Evolutionary conservation across 768 basidiomycete species (phyloP).

Genomic region (Podaxis carcinomalis): DNA sequence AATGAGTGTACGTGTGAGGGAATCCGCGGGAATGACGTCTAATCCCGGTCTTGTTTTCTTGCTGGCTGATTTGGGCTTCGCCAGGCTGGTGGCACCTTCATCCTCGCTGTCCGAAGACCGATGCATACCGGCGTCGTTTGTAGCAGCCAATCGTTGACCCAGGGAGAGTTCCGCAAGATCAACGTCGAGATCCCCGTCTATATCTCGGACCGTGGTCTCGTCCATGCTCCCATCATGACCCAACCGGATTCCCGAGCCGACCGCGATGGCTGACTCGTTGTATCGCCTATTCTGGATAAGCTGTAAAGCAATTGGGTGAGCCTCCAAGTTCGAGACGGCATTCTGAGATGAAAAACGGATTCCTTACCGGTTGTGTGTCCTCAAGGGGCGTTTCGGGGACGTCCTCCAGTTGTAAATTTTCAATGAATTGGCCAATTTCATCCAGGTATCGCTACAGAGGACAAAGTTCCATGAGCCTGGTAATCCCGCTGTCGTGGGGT

Average conservation of each 20-base stretch:
- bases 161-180: conserved; percentile 89
- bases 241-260: conserved; percentile 63
- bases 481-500: background rate
- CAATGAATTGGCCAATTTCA: conserved; percentile 47
- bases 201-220: conserved; percentile 39
- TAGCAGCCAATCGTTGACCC: conserved; percentile 81
- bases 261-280: conserved; percentile 56
- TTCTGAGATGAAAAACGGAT: background rate
- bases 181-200: conserved; percentile 72
- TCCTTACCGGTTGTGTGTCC: conserved; percentile 14
- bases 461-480: conserved; percentile 11
- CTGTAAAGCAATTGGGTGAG: conserved; percentile 22
- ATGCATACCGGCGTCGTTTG: conserved; percentile 48
- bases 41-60: conserved; percentile 28
- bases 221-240: conserved; percentile 57
- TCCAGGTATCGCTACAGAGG: conserved; percentile 48
- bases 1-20: conserved; percentile 89
- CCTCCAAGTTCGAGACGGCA: background rate
- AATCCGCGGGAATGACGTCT: conserved; percentile 68
- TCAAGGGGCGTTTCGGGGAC: conserved; percentile 17
- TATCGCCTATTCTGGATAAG: conserved; percentile 59
- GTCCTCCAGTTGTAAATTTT: conserved; percentile 43
- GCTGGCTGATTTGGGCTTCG: conserved; percentile 25
- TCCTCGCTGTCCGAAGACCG: conserved; percentile 45
- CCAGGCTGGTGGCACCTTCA: conserved; percentile 22